Evolutionary conservation across 306 rosid genomes (phyloP), one percentile per base, ranked within the genome.

Genomic region (Aeschynomene evenia): DNA sequence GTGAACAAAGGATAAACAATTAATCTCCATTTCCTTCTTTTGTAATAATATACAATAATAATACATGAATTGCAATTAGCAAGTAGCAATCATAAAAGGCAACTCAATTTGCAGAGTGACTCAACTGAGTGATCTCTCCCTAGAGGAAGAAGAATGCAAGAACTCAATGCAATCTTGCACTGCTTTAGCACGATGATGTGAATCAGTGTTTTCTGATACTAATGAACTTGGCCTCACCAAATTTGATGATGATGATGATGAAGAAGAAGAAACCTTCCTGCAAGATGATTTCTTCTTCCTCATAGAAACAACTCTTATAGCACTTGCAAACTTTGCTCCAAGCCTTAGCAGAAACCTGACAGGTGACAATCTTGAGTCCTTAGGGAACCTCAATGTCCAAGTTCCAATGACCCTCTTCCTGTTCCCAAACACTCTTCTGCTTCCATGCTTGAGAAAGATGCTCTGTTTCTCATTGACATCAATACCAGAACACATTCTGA

Each of bases 91-190:
- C 61, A 16, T 54, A n/a, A 45, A 45, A 14, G n/a, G n/a, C n/a
- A n/a, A n/a, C 20, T n/a, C 7, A n/a, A n/a, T 45, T 28, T 28
- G 31, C 31, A 28, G 3, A 28, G 31, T 1, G 9, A 57, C 83
- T 46, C 86, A 88, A 62, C 82, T 86, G 7, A 84, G 77, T 63
- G n/a, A n/a, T n/a, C 88, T 73, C 56, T 86, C 88, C 77, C 91
- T 74, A 56, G 93, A 81, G 48, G 98, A 85, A 57, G 98, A 86
- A 77, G 95, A 92, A 56, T 89, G 91, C 49, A 92, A 82, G 83
- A 92, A 92, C 81, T 86, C 77, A 54, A 89, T 92, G 82, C 98
- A 92, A 68, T 89, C 98, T 81, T 82, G 89, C 6, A 92, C 78
- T 4, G 93, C 98, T 53, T 90, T 90, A 49, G 88, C 96, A 49